phyloP scores from a whole-genome alignment of 2,329 filamentous ascomycete genomes.

The Hirsutella minnesotensis region DNA sequence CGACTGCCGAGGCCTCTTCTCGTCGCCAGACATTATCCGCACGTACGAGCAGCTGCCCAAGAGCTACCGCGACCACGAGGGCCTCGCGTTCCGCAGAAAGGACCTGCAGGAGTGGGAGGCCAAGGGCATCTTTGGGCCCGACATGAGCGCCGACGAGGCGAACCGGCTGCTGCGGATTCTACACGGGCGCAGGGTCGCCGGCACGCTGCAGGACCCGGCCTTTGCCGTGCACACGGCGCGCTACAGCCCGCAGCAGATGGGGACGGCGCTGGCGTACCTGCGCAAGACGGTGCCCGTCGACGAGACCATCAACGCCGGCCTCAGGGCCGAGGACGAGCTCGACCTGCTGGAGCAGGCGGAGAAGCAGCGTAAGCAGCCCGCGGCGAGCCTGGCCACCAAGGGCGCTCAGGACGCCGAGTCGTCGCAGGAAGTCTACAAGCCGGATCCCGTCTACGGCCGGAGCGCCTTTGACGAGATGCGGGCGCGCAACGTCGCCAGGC shows the following conservation, averaged over 20 bases:
- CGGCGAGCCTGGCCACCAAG: constrained; percentile 10
- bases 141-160: constrained; percentile 29
- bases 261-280: constrained; percentile 41
- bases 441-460: constrained; percentile 43
- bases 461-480: constrained; percentile 46
- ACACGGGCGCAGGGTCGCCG: constrained; percentile 52
- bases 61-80: constrained; percentile 41
- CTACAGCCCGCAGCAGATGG: constrained; percentile 29
- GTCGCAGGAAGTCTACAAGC: constrained; percentile 13
- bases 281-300: constrained; percentile 43
- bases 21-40: constrained; percentile 27
- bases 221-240: constrained; percentile 33
- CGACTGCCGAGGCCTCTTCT: constrained; percentile 21
- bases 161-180: constrained; percentile 46
- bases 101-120: constrained; percentile 39
- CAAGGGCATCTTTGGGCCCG: constrained; percentile 35
- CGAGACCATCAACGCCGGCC: constrained; percentile 47
- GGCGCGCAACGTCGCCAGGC: constrained; percentile 36
- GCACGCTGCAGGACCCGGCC: constrained; percentile 48
- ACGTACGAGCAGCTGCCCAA: constrained; percentile 46
- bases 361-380: constrained; percentile 9
- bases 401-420: constrained; percentile 8
- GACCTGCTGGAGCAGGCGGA: constrained; percentile 33
- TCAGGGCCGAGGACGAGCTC: constrained; percentile 52
- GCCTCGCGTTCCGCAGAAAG: constrained; percentile 38